Evolutionary conservation across 2,329 filamentous ascomycete species (phyloP).

Genomic region (Amauroascus niger): DNA sequence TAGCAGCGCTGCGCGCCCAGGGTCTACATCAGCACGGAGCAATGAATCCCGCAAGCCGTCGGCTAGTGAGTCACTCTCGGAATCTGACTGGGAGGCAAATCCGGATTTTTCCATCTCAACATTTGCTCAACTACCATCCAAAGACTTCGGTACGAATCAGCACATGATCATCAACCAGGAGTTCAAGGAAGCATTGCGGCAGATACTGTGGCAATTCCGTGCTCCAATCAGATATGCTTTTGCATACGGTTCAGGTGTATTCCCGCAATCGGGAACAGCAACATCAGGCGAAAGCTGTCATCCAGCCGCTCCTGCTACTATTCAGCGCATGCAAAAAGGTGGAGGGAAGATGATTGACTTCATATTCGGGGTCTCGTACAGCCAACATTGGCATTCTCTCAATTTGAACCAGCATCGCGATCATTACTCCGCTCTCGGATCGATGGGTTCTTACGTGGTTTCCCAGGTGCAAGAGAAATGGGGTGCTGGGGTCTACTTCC

Average conservation of each 20-base stretch:
- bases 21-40: constrained; percentile 15
- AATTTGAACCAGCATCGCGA: constrained; percentile 67
- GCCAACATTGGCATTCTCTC: constrained; percentile 92
- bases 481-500: constrained; percentile 95
- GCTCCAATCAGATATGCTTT: constrained; percentile 95
- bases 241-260: constrained; percentile 94
- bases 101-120: constrained; percentile 60
- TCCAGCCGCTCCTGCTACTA: constrained; percentile 67
- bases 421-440: constrained; percentile 82
- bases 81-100: constrained; percentile 64
- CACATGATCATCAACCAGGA: constrained; percentile 93
- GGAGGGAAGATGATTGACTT: constrained; percentile 97
- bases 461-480: constrained; percentile 76
- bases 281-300: constrained; percentile 50
- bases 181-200: constrained; percentile 80
- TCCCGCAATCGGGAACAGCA: constrained; percentile 58
- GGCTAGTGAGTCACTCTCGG: not conserved
- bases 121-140: constrained; percentile 66
- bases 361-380: constrained; percentile 89
- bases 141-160: constrained; percentile 86
- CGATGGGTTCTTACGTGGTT: constrained; percentile 73
- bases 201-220: constrained; percentile 81
- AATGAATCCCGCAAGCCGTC: constrained; percentile 12
- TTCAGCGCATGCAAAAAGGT: constrained; percentile 75
- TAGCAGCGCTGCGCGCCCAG: constrained; percentile 15